These are phyloP conservation scores for Macrocybe sp. DNA, from an alignment of 1,284 basidiomycete species.

Conservation along the genomic window DNA sequence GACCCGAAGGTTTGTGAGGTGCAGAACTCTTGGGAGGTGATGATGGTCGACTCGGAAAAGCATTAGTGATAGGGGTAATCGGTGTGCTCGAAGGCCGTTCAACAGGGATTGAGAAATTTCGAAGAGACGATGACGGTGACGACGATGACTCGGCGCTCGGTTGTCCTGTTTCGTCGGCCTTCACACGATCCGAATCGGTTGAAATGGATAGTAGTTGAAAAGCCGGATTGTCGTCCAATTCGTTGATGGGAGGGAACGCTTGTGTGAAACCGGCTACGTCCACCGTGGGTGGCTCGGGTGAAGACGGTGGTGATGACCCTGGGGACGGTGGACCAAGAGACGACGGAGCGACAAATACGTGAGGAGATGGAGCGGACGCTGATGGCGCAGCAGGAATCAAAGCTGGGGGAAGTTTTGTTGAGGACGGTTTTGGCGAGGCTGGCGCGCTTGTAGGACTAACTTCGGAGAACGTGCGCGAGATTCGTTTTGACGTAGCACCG, in stretches of 20 bases:
- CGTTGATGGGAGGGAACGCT: slow-evolving; percentile 70
- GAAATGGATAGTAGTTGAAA: slow-evolving; percentile 46
- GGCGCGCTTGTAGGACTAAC: slow-evolving; percentile 25
- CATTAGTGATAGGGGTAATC: slow-evolving; percentile 51
- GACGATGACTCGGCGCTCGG: slow-evolving; percentile 19
- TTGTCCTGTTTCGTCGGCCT: slow-evolving; percentile 15
- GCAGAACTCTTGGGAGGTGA: slow-evolving; percentile 34
- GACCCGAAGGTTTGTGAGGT: slow-evolving; percentile 41
- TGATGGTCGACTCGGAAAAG: slow-evolving; percentile 57
- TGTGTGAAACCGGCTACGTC: slow-evolving; percentile 51
- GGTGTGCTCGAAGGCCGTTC: slow-evolving; percentile 74
- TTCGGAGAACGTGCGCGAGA: slow-evolving; percentile 42
- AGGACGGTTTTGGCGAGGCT: slow-evolving; percentile 20
- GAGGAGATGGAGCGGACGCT: slow-evolving; percentile 32
- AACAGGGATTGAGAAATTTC: slow-evolving; percentile 37
- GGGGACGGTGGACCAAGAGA: slow-evolving; percentile 72
- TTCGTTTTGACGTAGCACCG: slow-evolving; percentile 46
- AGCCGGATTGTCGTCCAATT: slow-evolving; percentile 53
- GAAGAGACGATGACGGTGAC: slow-evolving; percentile 25
- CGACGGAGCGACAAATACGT: slow-evolving; percentile 61
- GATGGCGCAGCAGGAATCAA: slow-evolving; percentile 29
- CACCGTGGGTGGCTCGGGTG: slow-evolving; percentile 36
- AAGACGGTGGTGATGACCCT: slow-evolving; percentile 50
- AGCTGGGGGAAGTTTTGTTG: slow-evolving; percentile 24
- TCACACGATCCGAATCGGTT: slow-evolving; percentile 24